phyloP scores from a whole-genome alignment of 2,329 filamentous ascomycete genomes.

The Neopestalotiopsis sp. region DNA sequence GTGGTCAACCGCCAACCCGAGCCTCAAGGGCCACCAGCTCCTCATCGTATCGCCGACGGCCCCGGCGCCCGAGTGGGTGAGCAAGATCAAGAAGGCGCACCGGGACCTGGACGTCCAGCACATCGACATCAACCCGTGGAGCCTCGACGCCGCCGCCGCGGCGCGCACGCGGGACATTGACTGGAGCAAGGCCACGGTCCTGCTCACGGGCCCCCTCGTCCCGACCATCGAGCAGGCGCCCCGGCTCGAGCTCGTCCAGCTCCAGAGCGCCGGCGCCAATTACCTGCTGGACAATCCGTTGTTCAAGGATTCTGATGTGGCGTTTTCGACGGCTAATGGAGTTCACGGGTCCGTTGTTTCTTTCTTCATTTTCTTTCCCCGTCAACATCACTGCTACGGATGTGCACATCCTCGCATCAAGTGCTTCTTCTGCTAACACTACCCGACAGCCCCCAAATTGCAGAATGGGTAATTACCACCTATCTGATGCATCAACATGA shows the following conservation, averaged over 20 bases:
- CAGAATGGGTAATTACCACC: constrained; percentile 60
- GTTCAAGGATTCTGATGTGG: constrained; percentile 54
- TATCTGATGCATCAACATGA: constrained; percentile 55
- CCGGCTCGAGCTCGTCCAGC: constrained; percentile 57
- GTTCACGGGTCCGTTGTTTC: constrained; percentile 56
- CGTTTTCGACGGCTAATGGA: constrained; percentile 61
- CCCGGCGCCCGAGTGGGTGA: constrained; percentile 38
- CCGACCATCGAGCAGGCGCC: constrained; percentile 49
- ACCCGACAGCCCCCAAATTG: constrained; percentile 55
- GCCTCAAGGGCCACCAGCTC: constrained; percentile 53
- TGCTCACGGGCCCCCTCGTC: constrained; percentile 48
- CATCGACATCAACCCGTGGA: constrained; percentile 35
- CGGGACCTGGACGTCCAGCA: constrained; percentile 48
- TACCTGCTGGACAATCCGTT: constrained; percentile 50
- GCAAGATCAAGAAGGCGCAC: constrained; percentile 43
- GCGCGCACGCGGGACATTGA: constrained; percentile 38
- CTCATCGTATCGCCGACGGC: constrained; percentile 43
- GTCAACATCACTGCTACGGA: background rate
- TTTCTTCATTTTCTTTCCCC: background rate
- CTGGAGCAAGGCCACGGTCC: constrained; percentile 55
- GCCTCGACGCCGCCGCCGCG: constrained; percentile 17
- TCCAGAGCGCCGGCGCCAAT: constrained; percentile 60
- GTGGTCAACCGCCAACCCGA: constrained; percentile 35
- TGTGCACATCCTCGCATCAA: too few relatives aligned
- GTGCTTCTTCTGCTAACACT: background rate